phyloP scores from a whole-genome alignment of 768 basidiomycete genomes.

The Rhizopogon vulgaris region DNA sequence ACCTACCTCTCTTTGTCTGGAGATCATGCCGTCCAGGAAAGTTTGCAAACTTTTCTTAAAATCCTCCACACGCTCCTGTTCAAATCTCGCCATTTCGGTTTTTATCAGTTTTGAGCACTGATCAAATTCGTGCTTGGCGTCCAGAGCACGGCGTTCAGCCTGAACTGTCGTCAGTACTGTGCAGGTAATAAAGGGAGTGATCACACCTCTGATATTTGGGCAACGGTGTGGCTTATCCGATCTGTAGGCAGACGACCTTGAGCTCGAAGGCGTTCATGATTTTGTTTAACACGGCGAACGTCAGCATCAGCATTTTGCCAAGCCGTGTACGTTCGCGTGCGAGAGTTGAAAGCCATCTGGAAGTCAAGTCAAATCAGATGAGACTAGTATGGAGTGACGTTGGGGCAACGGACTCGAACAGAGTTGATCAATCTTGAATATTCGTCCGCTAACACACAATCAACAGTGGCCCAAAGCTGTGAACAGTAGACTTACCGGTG shows the following conservation, averaged over 20 bases:
- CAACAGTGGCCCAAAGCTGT: not conserved
- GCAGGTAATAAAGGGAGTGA: not conserved
- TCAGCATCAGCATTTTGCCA: constrained; percentile 83
- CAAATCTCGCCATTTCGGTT: constrained; percentile 83
- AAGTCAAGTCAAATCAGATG: constrained; percentile 1
- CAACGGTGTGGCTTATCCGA: constrained; percentile 64
- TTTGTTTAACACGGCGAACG: constrained; percentile 60
- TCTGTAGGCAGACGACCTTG: constrained; percentile 72
- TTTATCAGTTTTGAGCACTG: constrained; percentile 85
- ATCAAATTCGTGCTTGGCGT: constrained; percentile 86
- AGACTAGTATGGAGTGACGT: not conserved
- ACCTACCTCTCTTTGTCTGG: constrained; percentile 72
- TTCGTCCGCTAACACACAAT: constrained; percentile 58
- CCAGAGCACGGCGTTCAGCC: constrained; percentile 81
- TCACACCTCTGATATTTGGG: constrained; percentile 74
- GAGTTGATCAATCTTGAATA: constrained; percentile 88
- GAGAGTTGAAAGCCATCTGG: constrained; percentile 82
- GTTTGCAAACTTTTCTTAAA: constrained; percentile 81
- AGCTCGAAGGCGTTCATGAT: constrained; percentile 76
- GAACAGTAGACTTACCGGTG: constrained; percentile 40
- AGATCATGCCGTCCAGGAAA: constrained; percentile 84
- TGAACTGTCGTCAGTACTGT: constrained; percentile 21
- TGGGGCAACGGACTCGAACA: constrained; percentile 56
- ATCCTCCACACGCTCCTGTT: constrained; percentile 89
- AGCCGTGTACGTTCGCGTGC: constrained; percentile 72